phyloP scores from a whole-genome alignment of 805 yeast genomes.

The Metschnikowia lachancei region DNA sequence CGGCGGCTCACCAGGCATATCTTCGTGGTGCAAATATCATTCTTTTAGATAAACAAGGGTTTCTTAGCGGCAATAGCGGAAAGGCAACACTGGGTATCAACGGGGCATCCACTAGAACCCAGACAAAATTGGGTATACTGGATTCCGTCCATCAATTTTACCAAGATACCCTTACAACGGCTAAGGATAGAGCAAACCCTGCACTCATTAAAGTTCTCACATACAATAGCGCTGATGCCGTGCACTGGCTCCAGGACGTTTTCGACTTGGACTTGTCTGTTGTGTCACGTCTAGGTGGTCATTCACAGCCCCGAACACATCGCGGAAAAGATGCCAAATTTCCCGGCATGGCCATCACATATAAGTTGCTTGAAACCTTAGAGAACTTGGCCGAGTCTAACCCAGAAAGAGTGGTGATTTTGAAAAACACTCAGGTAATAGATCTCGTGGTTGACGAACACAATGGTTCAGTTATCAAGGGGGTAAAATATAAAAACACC shows the following conservation, averaged over 20 bases:
- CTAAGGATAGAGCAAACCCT: conserved; percentile 58
- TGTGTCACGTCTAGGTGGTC: conserved; percentile 80
- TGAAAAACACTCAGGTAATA: conserved; percentile 31
- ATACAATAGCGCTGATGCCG: conserved; percentile 60
- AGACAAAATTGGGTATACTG: conserved; percentile 43
- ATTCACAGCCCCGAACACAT: conserved; percentile 76
- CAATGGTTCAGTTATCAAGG: conserved; percentile 13
- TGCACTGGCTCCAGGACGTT: conserved; percentile 68
- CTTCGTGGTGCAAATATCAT: conserved; percentile 53
- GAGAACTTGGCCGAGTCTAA: conserved; percentile 25
- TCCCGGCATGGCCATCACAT: conserved; percentile 67
- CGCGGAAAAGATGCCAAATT: conserved; percentile 66
- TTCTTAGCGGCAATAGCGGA: conserved; percentile 62
- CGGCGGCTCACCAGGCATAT: conserved; percentile 58
- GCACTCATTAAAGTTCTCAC: conserved; percentile 58
- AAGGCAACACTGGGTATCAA: conserved; percentile 69
- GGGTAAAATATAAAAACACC: conserved; percentile 31
- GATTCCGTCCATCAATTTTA: conserved; percentile 62
- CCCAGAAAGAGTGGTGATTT: conserved; percentile 37
- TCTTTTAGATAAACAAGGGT: conserved; percentile 57
- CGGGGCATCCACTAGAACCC: conserved; percentile 70
- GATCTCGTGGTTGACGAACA: conserved; percentile 38
- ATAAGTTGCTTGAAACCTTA: conserved; percentile 29
- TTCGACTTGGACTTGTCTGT: conserved; percentile 62
- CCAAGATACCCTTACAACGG: conserved; percentile 65